Evolutionary conservation across 306 rosid species (phyloP).

Genomic region (Coriaria nepalensis): DNA sequence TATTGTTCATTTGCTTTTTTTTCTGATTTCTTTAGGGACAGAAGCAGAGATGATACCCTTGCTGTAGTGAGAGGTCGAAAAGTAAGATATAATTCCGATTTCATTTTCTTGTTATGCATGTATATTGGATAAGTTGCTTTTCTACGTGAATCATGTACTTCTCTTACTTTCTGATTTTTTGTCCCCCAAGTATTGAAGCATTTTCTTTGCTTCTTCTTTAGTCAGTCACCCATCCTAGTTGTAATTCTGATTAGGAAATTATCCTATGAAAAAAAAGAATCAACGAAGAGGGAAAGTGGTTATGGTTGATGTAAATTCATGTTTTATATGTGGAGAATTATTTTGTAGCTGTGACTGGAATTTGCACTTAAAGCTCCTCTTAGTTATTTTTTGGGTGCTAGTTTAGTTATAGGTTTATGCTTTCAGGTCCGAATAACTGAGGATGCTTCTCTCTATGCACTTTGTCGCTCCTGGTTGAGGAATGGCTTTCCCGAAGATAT

Average conservation of each 20-base stretch:
- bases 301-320: too few relatives aligned
- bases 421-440: conserved; percentile 63
- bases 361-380: neutral
- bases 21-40: conserved; percentile 33
- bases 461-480: conserved; percentile 81
- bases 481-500: conserved; percentile 54
- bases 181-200: too few relatives aligned
- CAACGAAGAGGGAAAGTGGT: too few relatives aligned
- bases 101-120: neutral
- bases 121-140: conserved; percentile 3
- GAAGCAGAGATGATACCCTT: conserved; percentile 38
- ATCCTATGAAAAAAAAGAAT: too few relatives aligned
- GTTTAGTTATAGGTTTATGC: conserved; percentile 12
- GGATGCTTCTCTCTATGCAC: conserved; percentile 69
- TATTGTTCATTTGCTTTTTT: neutral
- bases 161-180: neutral
- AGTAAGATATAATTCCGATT: conserved; percentile 31
- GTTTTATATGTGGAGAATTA: neutral
- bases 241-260: too few relatives aligned
- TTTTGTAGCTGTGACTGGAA: neutral
- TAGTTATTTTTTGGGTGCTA: conserved; percentile 9
- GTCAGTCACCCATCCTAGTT: too few relatives aligned
- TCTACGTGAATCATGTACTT: neutral
- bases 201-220: too few relatives aligned
- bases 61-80: conserved; percentile 41